These are phyloP conservation scores for Desmodesmus armatus DNA, from an alignment of 139 green algal species.

Conservation along the genomic window DNA sequence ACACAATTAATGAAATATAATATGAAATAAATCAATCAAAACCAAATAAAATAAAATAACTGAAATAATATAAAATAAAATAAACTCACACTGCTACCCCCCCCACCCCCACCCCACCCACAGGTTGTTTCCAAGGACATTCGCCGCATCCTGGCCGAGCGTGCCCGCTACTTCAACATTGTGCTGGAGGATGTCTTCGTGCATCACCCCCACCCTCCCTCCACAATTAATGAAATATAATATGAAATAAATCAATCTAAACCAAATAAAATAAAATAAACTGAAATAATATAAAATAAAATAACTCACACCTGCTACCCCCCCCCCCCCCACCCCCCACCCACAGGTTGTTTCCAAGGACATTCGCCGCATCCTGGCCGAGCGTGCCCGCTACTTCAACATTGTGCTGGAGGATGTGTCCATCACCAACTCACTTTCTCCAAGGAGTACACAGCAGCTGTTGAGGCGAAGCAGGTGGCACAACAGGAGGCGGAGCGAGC, in stretches of 20 bases:
- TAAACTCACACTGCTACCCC: too few species aligned
- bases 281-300: too few species aligned
- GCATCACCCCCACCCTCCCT: not conserved
- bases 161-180: slow-evolving; percentile 89
- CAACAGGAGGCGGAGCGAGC: slow-evolving; percentile 98
- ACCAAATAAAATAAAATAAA: too few species aligned
- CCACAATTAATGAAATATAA: too few species aligned
- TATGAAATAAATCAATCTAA: too few species aligned
- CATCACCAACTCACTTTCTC: slow-evolving; percentile 98
- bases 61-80: too few species aligned
- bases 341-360: slow-evolving; percentile 76
- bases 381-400: slow-evolving; percentile 94
- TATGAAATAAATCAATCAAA: too few species aligned
- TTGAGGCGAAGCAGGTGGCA: slow-evolving; percentile 98
- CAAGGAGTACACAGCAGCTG: slow-evolving; percentile 95
- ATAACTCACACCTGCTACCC: not conserved
- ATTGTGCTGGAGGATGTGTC: slow-evolving; percentile 99
- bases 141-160: slow-evolving; percentile 88
- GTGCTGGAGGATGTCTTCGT: not conserved
- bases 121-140: slow-evolving; percentile 86
- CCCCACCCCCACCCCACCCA: not conserved
- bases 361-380: slow-evolving; percentile 92
- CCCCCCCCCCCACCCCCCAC: not conserved
- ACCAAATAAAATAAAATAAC: too few species aligned
- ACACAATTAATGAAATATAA: too few species aligned